phyloP scores from a whole-genome alignment of 2,329 filamentous ascomycete species.

The Pseudopyrenochaeta lycopersici region DNA sequence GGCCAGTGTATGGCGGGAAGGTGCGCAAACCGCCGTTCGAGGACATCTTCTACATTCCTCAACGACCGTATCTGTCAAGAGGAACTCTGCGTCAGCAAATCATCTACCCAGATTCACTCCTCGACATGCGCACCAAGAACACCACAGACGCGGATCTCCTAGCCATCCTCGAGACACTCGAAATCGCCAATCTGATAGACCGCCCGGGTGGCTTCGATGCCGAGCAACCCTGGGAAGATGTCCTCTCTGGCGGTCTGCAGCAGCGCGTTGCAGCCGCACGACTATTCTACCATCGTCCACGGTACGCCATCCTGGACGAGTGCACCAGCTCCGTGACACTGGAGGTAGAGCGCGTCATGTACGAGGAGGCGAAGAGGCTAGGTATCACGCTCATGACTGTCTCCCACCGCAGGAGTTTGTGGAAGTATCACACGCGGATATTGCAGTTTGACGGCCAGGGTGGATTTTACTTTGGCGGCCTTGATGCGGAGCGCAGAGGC shows the following conservation, averaged over 20 bases:
- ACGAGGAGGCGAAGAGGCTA: conserved; percentile 90
- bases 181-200: conserved; percentile 83
- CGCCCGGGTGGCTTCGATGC: conserved; percentile 87
- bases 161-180: conserved; percentile 78
- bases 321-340: conserved; percentile 96
- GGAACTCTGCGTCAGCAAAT: conserved; percentile 96
- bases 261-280: conserved; percentile 97
- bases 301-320: conserved; percentile 96
- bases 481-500: conserved; percentile 88
- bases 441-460: conserved; percentile 97
- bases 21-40: conserved; percentile 91
- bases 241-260: conserved; percentile 89
- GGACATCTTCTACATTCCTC: conserved; percentile 98
- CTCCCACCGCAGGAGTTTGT: conserved; percentile 86
- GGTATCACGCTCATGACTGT: conserved; percentile 98
- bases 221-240: conserved; percentile 96
- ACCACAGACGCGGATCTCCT: conserved; percentile 83
- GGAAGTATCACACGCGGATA: conserved; percentile 96
- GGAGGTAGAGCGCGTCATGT: conserved; percentile 95
- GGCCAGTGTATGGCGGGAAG: conserved; percentile 95
- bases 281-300: conserved; percentile 90
- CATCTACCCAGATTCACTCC: conserved; percentile 90
- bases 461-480: conserved; percentile 83
- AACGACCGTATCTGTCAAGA: conserved; percentile 90
- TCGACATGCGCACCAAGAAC: conserved; percentile 85